Evolutionary conservation across 2,329 filamentous ascomycete species (phyloP).

Genomic region (Penicillium brevicompactum): DNA sequence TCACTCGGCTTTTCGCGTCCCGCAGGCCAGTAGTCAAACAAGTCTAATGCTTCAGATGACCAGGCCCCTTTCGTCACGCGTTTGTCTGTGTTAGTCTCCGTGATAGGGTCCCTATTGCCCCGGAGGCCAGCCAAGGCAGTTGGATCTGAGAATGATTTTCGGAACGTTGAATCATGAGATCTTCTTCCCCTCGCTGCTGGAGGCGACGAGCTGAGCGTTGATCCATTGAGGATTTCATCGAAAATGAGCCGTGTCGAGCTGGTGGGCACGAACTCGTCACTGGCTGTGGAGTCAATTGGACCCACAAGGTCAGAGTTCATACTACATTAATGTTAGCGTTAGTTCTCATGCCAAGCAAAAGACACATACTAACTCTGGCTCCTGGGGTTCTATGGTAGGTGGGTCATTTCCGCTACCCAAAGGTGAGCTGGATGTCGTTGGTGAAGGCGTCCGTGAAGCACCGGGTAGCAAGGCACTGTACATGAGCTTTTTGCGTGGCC

Average conservation of each 20-base stretch:
- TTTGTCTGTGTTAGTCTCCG: constrained; percentile 16
- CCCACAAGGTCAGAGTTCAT: background rate
- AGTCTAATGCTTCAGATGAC: constrained; percentile 45
- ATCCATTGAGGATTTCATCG: constrained; percentile 24
- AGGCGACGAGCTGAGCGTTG: constrained; percentile 2
- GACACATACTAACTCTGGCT: constrained; percentile 35
- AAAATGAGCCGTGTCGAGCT: constrained; percentile 32
- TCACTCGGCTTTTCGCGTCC: constrained; percentile 37
- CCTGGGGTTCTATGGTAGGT: constrained; percentile 4
- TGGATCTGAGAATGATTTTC: constrained; percentile 41
- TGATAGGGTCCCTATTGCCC: constrained; percentile 18
- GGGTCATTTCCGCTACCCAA: constrained; percentile 2
- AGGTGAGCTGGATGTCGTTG: constrained; percentile 7
- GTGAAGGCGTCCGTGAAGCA: constrained; percentile 15
- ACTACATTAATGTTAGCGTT: constrained; percentile 16
- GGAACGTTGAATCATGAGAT: constrained; percentile 19
- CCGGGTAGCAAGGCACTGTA: constrained; percentile 41
- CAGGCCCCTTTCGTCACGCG: constrained; percentile 40
- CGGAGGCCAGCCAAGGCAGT: constrained; percentile 26
- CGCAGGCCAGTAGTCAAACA: constrained; percentile 48
- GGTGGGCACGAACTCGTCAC: constrained; percentile 30
- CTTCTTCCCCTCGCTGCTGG: constrained; percentile 6
- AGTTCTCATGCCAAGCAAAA: background rate
- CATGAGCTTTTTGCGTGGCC: constrained; percentile 48
- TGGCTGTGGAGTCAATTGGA: constrained; percentile 6